Evolutionary conservation across 2,329 filamentous ascomycete genomes (phyloP).

Genomic region (Grosmannia clavigera): DNA sequence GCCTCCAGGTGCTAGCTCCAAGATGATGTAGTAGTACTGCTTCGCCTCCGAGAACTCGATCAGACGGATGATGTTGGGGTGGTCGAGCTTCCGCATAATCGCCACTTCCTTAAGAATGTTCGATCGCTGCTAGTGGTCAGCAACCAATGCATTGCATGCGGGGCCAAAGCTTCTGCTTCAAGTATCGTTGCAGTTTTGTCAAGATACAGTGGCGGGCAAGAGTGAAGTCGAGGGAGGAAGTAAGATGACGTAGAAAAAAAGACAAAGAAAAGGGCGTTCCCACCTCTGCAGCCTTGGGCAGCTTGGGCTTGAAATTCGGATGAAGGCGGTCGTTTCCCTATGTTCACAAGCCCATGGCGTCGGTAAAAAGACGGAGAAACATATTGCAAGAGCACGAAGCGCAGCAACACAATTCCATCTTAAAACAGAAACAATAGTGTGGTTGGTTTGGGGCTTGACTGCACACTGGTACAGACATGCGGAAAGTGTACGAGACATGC

Average conservation of each 20-base stretch:
- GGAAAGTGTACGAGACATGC: too few species aligned
- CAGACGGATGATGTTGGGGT: constrained; percentile 90
- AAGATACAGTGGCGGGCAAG: neutral
- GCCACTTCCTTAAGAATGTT: constrained; percentile 98
- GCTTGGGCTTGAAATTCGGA: constrained; percentile 82
- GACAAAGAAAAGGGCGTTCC: constrained; percentile 30
- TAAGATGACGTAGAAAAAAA: constrained; percentile 11
- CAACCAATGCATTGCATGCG: constrained; percentile 5
- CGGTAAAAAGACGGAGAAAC: constrained; percentile 27
- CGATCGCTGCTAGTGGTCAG: constrained; percentile 52
- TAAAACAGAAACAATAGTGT: too few species aligned
- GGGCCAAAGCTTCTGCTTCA: neutral
- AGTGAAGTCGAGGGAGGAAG: constrained; percentile 8
- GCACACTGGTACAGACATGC: too few species aligned
- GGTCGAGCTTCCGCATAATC: constrained; percentile 94
- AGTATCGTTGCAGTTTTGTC: neutral
- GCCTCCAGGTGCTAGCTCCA: constrained; percentile 88
- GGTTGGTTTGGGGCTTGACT: too few species aligned
- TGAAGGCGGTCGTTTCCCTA: constrained; percentile 90
- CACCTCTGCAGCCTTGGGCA: constrained; percentile 96
- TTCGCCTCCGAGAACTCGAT: constrained; percentile 86
- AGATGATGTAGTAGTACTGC: constrained; percentile 95
- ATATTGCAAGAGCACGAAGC: neutral
- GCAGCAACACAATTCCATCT: too few species aligned
- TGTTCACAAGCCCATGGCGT: constrained; percentile 29